A percentile compares a stretch with the other conserved stretches of the same genome.
Evolutionary conservation across 192 early-diverging fungal species (phyloP).

Genomic region (Pecoramyces ruminantium): DNA sequence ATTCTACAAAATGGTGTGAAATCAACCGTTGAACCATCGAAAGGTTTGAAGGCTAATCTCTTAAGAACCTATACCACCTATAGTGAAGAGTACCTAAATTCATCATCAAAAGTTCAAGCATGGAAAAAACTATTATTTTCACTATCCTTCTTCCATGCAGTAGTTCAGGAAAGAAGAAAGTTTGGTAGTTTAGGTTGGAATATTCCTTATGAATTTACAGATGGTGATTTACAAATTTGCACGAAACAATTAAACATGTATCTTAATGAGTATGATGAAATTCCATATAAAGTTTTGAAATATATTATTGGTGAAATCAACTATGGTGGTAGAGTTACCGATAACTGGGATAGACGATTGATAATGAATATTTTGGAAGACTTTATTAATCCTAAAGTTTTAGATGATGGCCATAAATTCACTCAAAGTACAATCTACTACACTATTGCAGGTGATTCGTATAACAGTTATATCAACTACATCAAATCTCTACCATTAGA

Average conservation of each 20-base stretch:
- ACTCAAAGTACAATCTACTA: constrained; percentile 18
- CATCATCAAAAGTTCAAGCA: constrained; percentile 18
- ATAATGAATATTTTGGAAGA: constrained; percentile 38
- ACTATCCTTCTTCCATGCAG: constrained; percentile 37
- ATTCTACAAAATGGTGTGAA: constrained; percentile 43
- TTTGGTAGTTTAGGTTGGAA: constrained; percentile 35
- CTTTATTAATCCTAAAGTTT: constrained; percentile 23
- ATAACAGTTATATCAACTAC: constrained; percentile 24
- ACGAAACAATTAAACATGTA: constrained; percentile 41
- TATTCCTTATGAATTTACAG: constrained; percentile 25
- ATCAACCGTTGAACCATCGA: constrained; percentile 36
- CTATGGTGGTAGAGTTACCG: constrained; percentile 40
- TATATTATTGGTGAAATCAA: constrained; percentile 27
- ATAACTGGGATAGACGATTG: constrained; percentile 34
- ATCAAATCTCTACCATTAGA: constrained; percentile 32
- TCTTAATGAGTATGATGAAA: constrained; percentile 34
- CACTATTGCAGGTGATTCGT: constrained; percentile 22
- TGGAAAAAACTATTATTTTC: constrained; percentile 36
- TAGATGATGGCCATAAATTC: constrained; percentile 34
- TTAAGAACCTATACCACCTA: constrained; percentile 33
- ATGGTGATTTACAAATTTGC: constrained; percentile 35
- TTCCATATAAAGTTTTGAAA: constrained; percentile 34
- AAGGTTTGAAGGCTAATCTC: constrained; percentile 38
- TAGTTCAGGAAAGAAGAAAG: constrained; percentile 38
- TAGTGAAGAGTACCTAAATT: constrained; percentile 28